These are phyloP conservation scores for Ceratobasidium sp. DNA, from an alignment of 1,284 basidiomycete species.

Conservation along the genomic window DNA sequence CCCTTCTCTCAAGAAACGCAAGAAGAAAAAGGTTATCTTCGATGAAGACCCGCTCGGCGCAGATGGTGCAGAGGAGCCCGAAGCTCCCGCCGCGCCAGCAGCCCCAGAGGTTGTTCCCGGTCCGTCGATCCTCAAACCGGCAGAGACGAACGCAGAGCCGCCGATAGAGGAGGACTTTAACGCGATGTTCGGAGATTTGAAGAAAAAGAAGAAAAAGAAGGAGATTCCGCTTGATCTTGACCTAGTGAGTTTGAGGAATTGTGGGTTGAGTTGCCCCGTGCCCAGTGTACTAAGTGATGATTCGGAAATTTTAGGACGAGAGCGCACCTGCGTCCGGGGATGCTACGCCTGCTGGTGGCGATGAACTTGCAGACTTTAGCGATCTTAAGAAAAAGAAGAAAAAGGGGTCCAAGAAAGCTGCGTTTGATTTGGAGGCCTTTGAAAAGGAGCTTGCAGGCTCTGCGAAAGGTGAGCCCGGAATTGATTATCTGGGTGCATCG, in stretches of 20 bases:
- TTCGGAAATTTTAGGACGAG: slow-evolving; percentile 45
- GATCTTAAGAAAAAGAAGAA: slow-evolving; percentile 85
- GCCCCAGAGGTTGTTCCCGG: slow-evolving; percentile 68
- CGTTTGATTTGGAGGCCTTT: slow-evolving; percentile 75
- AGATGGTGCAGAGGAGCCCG: slow-evolving; percentile 68
- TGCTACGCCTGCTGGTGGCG: slow-evolving; percentile 56
- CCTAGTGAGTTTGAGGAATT: slow-evolving; percentile 66
- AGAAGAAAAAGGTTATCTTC: slow-evolving; percentile 86
- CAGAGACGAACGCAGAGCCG: slow-evolving; percentile 56
- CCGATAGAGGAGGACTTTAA: slow-evolving; percentile 80
- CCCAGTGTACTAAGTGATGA: slow-evolving; percentile 2
- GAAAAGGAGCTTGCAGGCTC: slow-evolving; percentile 85
- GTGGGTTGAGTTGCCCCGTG: neutral
- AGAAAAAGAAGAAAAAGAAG: slow-evolving; percentile 95
- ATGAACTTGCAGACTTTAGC: slow-evolving; percentile 78
- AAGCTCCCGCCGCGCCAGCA: slow-evolving; percentile 29
- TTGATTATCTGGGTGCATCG: neutral
- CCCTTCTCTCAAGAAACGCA: slow-evolving; percentile 81
- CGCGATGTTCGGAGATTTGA: slow-evolving; percentile 87
- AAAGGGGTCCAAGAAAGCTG: slow-evolving; percentile 61
- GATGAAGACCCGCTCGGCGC: slow-evolving; percentile 85
- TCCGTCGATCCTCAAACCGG: slow-evolving; percentile 73
- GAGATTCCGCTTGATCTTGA: slow-evolving; percentile 89
- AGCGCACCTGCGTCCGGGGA: slow-evolving; percentile 56
- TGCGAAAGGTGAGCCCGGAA: slow-evolving; percentile 48